phyloP scores from a whole-genome alignment of 495 filamentous ascomycete genomes.

The Aspergillus coremiiformis region DNA sequence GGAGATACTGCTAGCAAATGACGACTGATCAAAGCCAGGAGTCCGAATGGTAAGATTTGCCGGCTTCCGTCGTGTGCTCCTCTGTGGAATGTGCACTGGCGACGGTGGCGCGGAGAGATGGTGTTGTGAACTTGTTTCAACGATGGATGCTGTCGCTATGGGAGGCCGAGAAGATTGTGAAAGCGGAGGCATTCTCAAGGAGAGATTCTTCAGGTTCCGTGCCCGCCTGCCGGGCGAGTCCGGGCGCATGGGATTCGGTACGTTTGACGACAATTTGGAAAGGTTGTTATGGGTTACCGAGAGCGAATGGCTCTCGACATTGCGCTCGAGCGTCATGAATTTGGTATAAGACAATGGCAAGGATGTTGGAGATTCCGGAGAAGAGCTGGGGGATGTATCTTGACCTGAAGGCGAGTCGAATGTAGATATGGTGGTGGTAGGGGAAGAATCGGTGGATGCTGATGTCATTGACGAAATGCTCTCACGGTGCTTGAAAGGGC shows the following conservation, averaged over 20 bases:
- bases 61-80: constrained; percentile 66
- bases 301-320: constrained; percentile 20
- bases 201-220: constrained; percentile 90
- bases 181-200: constrained; percentile 67
- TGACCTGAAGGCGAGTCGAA: constrained; percentile 80
- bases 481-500: constrained; percentile 33
- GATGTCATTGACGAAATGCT: constrained; percentile 65
- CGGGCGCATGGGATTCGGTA: constrained; percentile 34
- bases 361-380: constrained; percentile 76
- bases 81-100: constrained; percentile 70
- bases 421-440: constrained; percentile 90
- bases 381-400: constrained; percentile 88
- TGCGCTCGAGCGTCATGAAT: constrained; percentile 26
- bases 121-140: constrained; percentile 38
- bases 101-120: constrained; percentile 70
- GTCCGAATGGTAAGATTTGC: constrained; percentile 68
- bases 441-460: constrained; percentile 87
- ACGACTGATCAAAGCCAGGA: constrained; percentile 43
- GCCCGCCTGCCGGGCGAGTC: constrained; percentile 62
- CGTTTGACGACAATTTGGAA: constrained; percentile 25
- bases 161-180: constrained; percentile 37
- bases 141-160: constrained; percentile 42
- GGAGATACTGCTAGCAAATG: constrained; percentile 26
- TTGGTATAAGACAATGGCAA: constrained; percentile 38
- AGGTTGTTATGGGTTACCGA: constrained; percentile 17